Evolutionary conservation across 768 basidiomycete species (phyloP), one percentile per base, ranked within the genome.

Genomic region (Solioccasus polychromus): DNA sequence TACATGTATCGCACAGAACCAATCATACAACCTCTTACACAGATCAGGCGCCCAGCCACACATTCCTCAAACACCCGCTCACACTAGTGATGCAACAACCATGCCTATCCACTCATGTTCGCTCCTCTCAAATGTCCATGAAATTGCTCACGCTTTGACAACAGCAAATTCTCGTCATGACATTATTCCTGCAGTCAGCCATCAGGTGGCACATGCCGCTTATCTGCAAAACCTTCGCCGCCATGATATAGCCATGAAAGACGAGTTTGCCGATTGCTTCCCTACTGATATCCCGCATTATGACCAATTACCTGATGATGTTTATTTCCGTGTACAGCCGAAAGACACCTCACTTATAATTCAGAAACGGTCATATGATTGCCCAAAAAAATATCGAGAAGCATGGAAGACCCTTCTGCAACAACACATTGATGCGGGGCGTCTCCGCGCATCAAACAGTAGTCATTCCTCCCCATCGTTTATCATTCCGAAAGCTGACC

Each of bases 401-500:
- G 62, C 63, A 0, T 74, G 71, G 67, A 22, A 61, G 4, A 61
- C 29, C 0, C 48, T 75, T 0, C 54, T 76, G 0, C 39, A 71
- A 0, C 47, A 67, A 17, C 69, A 71, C 40, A 38, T 74, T 0
- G 57, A 52, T 0, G 60, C 66, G 2, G 70, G 72, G 0, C 43
- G 56, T 0, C 60, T 75, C 0, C 45, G 52, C 0, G 65, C 60
- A 0, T 73, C 66, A 0, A 50, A 51, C 0, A 68, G 62, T 0
- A 32, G 37, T 0, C 63, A 58, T 34, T 64, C 66, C 0, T 76
- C 66, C 0, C 72, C 69, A 0, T 3, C 63, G 0, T 76, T 74
- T 44, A 57, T 74, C 1, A 66, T 74, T 4, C 69, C 66, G 0
- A 72, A 69, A 38, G 34, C 62, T 0, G 67, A 72, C 24, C 59